These are phyloP conservation scores for Chaetomium fimeti DNA, from an alignment of 495 filamentous ascomycete genomes.

Conservation along the genomic window DNA sequence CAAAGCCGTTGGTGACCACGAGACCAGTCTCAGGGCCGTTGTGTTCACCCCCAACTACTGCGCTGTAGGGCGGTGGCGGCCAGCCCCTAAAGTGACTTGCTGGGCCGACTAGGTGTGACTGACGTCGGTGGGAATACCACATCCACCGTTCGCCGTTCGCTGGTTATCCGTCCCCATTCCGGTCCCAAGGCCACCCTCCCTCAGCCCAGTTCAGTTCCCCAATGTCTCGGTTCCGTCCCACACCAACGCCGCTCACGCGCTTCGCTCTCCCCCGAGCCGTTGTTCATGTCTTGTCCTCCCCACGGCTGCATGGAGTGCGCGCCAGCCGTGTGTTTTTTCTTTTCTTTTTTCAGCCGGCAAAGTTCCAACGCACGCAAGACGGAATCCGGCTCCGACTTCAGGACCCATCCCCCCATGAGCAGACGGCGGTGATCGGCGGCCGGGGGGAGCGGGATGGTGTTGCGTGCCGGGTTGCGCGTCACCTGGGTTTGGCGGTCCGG, in stretches of 20 bases:
- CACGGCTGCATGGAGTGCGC: neutral
- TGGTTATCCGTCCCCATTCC: neutral
- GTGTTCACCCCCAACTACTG: neutral
- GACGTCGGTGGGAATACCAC: neutral
- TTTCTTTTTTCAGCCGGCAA: neutral
- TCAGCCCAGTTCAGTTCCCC: slow-evolving; percentile 7
- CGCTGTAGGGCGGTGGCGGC: neutral
- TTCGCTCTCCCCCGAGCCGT: neutral
- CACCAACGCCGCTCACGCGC: neutral
- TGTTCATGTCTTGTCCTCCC: neutral
- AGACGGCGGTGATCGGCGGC: too few relatives aligned
- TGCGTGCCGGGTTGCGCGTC: too few relatives aligned
- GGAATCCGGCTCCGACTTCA: neutral
- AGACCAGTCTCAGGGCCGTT: neutral
- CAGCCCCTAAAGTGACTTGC: neutral
- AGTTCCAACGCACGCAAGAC: neutral
- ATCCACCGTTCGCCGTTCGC: neutral
- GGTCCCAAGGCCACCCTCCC: neutral
- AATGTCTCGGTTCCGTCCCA: slow-evolving; percentile 12
- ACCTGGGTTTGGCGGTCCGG: too few relatives aligned
- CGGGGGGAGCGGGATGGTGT: too few relatives aligned
- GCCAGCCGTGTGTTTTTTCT: neutral
- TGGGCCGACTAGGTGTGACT: neutral
- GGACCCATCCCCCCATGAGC: too few relatives aligned
- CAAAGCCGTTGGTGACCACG: neutral